A percentile compares a stretch with the other conserved stretches of the same genome.
These are phyloP conservation scores for Spathaspora sp. DNA, from an alignment of 1,139 yeast species.

Conservation along the genomic window DNA sequence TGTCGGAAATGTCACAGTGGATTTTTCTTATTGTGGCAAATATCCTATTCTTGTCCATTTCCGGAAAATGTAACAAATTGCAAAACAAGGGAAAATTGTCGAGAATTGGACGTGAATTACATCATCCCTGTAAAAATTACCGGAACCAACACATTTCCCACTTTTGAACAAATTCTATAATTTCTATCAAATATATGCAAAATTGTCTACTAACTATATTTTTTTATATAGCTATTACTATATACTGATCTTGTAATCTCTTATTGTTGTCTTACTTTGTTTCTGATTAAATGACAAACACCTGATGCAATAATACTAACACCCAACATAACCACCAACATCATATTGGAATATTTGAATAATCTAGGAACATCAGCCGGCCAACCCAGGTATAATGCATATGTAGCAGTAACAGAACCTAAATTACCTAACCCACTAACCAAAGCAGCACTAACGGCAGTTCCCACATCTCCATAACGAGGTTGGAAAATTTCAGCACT, in stretches of 20 bases:
- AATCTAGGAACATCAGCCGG: slow-evolving; percentile 67
- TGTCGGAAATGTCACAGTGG: background rate
- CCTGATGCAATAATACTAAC: slow-evolving; percentile 56
- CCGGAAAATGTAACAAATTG: background rate
- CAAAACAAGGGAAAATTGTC: background rate
- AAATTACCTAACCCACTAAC: slow-evolving; percentile 85
- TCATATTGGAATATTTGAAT: slow-evolving; percentile 76
- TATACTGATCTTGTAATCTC: background rate
- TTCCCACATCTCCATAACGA: slow-evolving; percentile 79
- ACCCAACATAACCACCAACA: slow-evolving; percentile 75
- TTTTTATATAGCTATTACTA: background rate
- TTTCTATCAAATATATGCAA: background rate
- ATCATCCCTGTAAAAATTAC: background rate
- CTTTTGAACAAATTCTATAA: background rate
- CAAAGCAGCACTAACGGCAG: slow-evolving; percentile 79
- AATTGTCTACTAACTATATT: background rate
- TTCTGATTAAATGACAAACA: slow-evolving; percentile 33
- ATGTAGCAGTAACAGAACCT: slow-evolving; percentile 83
- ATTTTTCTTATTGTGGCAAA: background rate
- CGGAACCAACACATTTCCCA: slow-evolving; percentile 1
- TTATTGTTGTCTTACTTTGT: slow-evolving; percentile 19
- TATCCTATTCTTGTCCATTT: background rate
- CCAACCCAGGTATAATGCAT: slow-evolving; percentile 86
- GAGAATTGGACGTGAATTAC: background rate
- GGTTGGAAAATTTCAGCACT: slow-evolving; percentile 73